Base-by-base conservation (phyloP, 2,329 filamentous ascomycete species). In the Fusarium foetens region DNA sequence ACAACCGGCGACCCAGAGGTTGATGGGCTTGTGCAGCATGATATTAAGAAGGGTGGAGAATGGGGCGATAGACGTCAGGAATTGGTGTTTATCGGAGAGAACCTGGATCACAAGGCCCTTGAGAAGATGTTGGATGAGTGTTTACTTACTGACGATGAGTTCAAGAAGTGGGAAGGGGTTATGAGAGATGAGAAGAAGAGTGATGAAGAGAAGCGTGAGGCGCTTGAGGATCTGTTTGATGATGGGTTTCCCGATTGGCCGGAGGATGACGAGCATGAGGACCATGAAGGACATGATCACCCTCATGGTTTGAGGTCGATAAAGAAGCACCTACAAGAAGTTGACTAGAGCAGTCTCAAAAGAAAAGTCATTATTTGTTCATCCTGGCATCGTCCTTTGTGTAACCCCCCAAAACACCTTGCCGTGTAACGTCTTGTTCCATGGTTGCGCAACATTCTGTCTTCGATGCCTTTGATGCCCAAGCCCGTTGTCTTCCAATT, bases 41-140 rank as follows among this genome's bases (percentile, higher is more conserved):
- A 88, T 71, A 84, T 88, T 27, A 76, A 81, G 11, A 85, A 86
- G 31, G 86, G 86, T 9, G 88, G 87, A 0, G 85, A 88, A 65
- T 93, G 91, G 90, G 91, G 90, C 1, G 92, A 94, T 72, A 84
- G 91, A 3, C 84, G 91, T 5, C 91, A 94, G 77, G 92, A 94
- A 78, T 78, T 94, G 11, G 92, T 94, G 6, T 92, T 94, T 67
- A 93, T 94, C 63, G 92, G 92, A 0, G 90, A 93, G 79, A 84
- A 85, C 9, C 83, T 94, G 19, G 84, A 92, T 54, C 76, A 84
- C 3, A 76, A 78, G 9, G 84, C 82, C 0, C 81, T 94, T 21
- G 86, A 85, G 29, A 80, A 79, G 8, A 78, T 86, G 38, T 78
- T 94, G 7, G 89, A 94, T 74, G 80, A 78, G 4, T 93, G 91